These are phyloP conservation scores for Papiliotrema nemorosa DNA, from an alignment of 1,284 basidiomycete species.

Conservation along the genomic window DNA sequence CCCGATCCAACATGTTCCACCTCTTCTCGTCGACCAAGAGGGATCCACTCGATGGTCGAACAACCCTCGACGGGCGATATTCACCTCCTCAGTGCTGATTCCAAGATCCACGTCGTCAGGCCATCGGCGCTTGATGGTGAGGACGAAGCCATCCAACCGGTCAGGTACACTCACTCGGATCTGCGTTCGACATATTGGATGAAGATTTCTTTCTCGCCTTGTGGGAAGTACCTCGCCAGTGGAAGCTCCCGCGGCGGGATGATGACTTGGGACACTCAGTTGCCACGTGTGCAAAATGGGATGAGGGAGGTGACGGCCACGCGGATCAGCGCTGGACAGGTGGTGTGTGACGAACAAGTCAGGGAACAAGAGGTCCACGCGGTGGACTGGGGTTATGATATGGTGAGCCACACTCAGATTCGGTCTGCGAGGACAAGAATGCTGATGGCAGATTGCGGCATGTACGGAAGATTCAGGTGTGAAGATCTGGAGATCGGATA, in stretches of 20 bases:
- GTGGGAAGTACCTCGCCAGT: conserved; percentile 40
- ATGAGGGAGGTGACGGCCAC: conserved; percentile 15
- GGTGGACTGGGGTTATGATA: conserved; percentile 46
- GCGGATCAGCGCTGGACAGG: conserved; percentile 12
- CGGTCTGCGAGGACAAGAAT: not conserved
- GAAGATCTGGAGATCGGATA: conserved; percentile 41
- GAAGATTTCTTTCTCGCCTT: conserved; percentile 38
- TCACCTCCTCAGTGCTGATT: conserved; percentile 39
- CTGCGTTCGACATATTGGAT: conserved; percentile 42
- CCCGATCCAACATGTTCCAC: conserved; percentile 36
- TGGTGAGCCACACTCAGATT: conserved; percentile 26
- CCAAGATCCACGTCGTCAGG: conserved; percentile 38
- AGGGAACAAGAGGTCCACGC: conserved; percentile 38
- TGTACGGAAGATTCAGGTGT: conserved; percentile 43
- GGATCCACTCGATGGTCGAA: conserved; percentile 40
- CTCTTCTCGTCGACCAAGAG: conserved; percentile 28
- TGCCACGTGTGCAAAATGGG: not conserved
- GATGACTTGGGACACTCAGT: conserved; percentile 39
- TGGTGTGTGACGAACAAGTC: not conserved
- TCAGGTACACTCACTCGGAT: conserved; percentile 36
- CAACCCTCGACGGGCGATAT: conserved; percentile 38
- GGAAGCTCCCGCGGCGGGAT: conserved; percentile 40
- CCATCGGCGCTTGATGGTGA: conserved; percentile 20
- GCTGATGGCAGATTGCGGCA: conserved; percentile 32
- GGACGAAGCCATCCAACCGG: conserved; percentile 23